Percentiles rank a stretch among this genome's conserved stretches.
Evolutionary conservation across 2,329 filamentous ascomycete genomes (phyloP).

Genomic region (Alternaria alternata): DNA sequence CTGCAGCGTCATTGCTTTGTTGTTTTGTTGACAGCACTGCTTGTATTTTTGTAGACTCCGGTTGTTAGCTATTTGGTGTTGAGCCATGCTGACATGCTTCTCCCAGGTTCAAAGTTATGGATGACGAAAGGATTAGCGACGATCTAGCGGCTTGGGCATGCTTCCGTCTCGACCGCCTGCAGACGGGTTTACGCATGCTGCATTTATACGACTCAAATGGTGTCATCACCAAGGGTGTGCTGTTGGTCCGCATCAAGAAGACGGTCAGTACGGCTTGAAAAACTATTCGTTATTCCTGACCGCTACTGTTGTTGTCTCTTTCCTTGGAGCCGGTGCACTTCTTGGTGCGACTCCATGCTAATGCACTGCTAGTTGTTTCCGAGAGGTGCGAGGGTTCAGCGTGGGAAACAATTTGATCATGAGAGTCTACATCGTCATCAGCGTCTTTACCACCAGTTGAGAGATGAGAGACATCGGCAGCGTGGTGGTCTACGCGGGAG

Average conservation of each 20-base stretch:
- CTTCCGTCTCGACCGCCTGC: slow-evolving; percentile 81
- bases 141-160: slow-evolving; percentile 88
- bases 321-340: neutral
- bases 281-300: slow-evolving; percentile 9
- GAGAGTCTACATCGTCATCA: neutral
- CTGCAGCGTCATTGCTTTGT: slow-evolving; percentile 14
- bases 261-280: slow-evolving; percentile 41
- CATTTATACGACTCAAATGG: slow-evolving; percentile 77
- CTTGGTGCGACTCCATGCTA: neutral
- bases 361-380: slow-evolving; percentile 5
- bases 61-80: neutral
- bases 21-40: slow-evolving; percentile 15
- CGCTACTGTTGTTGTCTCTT: neutral
- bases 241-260: slow-evolving; percentile 80
- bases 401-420: neutral
- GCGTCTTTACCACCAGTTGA: neutral
- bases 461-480: neutral
- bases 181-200: slow-evolving; percentile 78
- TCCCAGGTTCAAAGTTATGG: slow-evolving; percentile 79
- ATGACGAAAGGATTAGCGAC: slow-evolving; percentile 80
- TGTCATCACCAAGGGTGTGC: slow-evolving; percentile 68
- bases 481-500: neutral
- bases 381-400: neutral
- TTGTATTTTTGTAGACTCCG: neutral
- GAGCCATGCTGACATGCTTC: slow-evolving; percentile 9